Evolutionary conservation across 2,329 filamentous ascomycete genomes (phyloP).

Genomic region (Epichloe glyceriae): DNA sequence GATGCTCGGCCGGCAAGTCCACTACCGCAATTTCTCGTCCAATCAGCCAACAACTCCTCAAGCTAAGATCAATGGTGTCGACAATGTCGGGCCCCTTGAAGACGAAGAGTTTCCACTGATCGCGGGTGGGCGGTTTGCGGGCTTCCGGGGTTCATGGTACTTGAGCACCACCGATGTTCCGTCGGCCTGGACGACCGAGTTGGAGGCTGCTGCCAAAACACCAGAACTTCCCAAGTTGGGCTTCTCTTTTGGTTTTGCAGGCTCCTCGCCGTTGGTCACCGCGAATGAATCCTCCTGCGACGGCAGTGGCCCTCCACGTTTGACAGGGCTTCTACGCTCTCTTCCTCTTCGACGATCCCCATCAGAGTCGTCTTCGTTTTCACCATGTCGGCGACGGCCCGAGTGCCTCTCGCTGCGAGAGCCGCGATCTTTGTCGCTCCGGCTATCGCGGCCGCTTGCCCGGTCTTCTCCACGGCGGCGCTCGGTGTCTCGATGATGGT

Average conservation of each 20-base stretch:
- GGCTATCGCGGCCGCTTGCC: slow-evolving; percentile 10
- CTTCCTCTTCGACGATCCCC: slow-evolving; percentile 9
- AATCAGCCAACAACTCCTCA: slow-evolving; percentile 79
- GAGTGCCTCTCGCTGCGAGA: slow-evolving; percentile 20
- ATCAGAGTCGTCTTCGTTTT: slow-evolving; percentile 10
- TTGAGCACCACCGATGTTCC: slow-evolving; percentile 73
- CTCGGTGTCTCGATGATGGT: slow-evolving; percentile 10
- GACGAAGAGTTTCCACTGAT: slow-evolving; percentile 80
- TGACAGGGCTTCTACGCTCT: slow-evolving; percentile 12
- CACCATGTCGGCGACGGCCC: slow-evolving; percentile 13
- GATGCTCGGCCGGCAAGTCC: slow-evolving; percentile 76
- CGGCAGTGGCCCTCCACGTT: slow-evolving; percentile 37
- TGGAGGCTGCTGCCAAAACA: slow-evolving; percentile 75
- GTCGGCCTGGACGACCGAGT: slow-evolving; percentile 56
- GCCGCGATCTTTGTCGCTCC: slow-evolving; percentile 14
- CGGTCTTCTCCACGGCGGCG: slow-evolving; percentile 12
- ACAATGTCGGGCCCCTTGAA: slow-evolving; percentile 76
- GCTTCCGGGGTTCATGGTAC: slow-evolving; percentile 95
- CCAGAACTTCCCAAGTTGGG: slow-evolving; percentile 78
- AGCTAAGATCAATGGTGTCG: slow-evolving; percentile 65
- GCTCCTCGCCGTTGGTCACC: slow-evolving; percentile 32
- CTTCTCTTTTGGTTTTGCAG: slow-evolving; percentile 61
- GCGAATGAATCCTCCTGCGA: slow-evolving; percentile 49
- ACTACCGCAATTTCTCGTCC: slow-evolving; percentile 71
- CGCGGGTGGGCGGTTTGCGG: slow-evolving; percentile 66